Evolutionary conservation across 108 stramenopile genomes (phyloP).

Genomic region (Nitzschia inconspicua): DNA sequence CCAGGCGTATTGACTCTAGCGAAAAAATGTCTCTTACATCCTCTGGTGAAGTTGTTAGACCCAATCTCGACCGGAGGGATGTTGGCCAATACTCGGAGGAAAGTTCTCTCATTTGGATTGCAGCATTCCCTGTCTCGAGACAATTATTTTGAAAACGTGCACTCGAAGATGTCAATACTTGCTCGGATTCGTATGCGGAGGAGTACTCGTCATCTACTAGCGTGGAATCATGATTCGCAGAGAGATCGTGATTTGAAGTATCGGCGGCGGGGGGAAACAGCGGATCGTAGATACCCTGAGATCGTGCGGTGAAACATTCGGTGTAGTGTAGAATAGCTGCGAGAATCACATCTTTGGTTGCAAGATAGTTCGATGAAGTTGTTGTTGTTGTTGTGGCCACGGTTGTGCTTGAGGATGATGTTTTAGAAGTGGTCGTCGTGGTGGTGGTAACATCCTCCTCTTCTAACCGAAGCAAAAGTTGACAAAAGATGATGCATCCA

Average conservation of each 20-base stretch:
- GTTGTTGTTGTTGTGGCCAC: background rate
- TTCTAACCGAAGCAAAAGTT: background rate
- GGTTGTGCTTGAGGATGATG: background rate
- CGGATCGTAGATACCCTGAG: constrained; percentile 50
- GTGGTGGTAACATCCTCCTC: background rate
- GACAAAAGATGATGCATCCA: constrained; percentile 2
- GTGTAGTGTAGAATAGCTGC: constrained; percentile 71
- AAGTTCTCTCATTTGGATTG: no score
- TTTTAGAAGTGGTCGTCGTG: background rate
- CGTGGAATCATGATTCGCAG: no score
- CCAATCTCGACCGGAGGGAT: no score
- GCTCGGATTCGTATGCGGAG: no score
- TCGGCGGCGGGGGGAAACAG: no score
- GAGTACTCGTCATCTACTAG: no score
- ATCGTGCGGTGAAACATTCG: constrained; percentile 58
- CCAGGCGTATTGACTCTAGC: constrained; percentile 5
- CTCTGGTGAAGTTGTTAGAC: background rate
- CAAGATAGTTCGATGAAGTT: constrained; percentile 8
- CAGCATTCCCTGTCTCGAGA: no score
- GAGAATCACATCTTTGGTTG: constrained; percentile 55
- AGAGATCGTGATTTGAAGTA: no score
- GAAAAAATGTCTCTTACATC: constrained; percentile 1
- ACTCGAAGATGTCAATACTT: no score
- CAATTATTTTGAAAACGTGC: constrained; percentile 35
- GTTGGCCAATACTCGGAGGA: no score